These are phyloP conservation scores for Metschnikowia kunwiensis DNA, from an alignment of 805 yeast species.

Conservation along the genomic window DNA sequence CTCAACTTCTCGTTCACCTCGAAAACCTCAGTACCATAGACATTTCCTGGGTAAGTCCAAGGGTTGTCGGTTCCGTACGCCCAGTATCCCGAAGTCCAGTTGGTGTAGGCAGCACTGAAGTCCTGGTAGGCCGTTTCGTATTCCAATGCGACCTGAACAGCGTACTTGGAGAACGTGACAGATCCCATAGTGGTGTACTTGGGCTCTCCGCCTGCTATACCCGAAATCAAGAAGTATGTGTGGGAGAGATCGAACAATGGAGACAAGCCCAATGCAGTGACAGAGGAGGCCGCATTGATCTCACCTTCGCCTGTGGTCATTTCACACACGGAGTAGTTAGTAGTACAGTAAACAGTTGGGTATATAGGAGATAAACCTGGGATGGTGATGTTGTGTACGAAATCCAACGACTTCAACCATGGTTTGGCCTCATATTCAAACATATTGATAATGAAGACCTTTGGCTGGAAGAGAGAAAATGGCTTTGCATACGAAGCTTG, in stretches of 20 bases:
- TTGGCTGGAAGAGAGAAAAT: constrained; percentile 45
- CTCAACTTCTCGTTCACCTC: constrained; percentile 58
- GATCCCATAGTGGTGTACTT: constrained; percentile 54
- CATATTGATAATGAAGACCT: constrained; percentile 54
- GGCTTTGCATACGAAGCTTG: constrained; percentile 29
- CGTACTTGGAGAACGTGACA: constrained; percentile 57
- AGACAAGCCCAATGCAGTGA: constrained; percentile 51
- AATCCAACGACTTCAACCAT: constrained; percentile 49
- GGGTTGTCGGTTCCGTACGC: constrained; percentile 52
- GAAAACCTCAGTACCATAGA: constrained; percentile 64
- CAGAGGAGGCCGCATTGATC: constrained; percentile 60
- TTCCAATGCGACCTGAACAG: constrained; percentile 59
- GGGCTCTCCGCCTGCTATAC: constrained; percentile 67
- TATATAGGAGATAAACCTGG: constrained; percentile 66
- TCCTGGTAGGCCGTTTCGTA: constrained; percentile 52
- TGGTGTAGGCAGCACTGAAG: constrained; percentile 27
- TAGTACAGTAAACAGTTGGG: constrained; percentile 55
- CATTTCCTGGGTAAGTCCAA: constrained; percentile 48
- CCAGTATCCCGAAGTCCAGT: constrained; percentile 63
- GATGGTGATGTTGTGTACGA: constrained; percentile 52
- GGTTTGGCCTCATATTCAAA: constrained; percentile 51
- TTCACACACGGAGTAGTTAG: constrained; percentile 53
- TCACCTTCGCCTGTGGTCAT: constrained; percentile 70
- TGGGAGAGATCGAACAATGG: constrained; percentile 56
- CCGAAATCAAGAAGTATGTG: constrained; percentile 61